Conservation (phyloP, 768 basidiomycete species). For the Lactarius akahatsu region DNA sequence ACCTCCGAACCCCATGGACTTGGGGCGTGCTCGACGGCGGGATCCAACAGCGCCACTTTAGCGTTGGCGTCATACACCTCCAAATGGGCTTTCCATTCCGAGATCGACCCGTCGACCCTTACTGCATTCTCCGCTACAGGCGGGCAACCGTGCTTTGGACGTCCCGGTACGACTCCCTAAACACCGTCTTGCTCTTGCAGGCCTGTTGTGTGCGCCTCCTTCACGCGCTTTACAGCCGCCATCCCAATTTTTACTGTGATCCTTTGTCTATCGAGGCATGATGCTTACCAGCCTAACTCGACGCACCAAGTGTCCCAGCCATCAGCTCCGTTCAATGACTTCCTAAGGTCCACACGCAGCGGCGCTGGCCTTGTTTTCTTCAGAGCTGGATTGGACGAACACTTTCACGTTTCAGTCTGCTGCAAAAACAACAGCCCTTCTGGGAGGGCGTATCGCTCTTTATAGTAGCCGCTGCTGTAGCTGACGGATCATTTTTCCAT, state of each 20-base stretch:
- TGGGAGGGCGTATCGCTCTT: too few species aligned
- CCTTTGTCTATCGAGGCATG: neutral
- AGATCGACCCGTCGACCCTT: slow-evolving; percentile 8
- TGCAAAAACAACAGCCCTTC: neutral
- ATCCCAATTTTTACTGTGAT: neutral
- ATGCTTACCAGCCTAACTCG: neutral
- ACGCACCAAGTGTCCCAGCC: neutral
- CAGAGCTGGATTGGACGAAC: neutral
- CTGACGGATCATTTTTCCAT: neutral
- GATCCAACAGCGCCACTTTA: neutral
- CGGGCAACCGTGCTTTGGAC: slow-evolving; percentile 1
- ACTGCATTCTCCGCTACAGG: slow-evolving; percentile 13
- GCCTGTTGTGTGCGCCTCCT: neutral
- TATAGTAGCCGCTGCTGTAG: neutral
- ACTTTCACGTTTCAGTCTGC: neutral
- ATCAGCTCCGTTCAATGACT: neutral
- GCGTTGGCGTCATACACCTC: neutral
- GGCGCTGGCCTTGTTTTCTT: neutral
- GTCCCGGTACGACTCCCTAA: neutral
- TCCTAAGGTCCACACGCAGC: neutral
- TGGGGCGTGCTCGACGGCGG: neutral
- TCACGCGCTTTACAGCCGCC: neutral
- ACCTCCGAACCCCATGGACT: slow-evolving; percentile 6
- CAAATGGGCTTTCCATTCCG: slow-evolving; percentile 8
- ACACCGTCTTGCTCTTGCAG: neutral